A percentile compares a stretch with the other conserved stretches of the same genome.
phyloP scores from a whole-genome alignment of 2,329 filamentous ascomycete genomes.

The Alternaria triticimaculans region DNA sequence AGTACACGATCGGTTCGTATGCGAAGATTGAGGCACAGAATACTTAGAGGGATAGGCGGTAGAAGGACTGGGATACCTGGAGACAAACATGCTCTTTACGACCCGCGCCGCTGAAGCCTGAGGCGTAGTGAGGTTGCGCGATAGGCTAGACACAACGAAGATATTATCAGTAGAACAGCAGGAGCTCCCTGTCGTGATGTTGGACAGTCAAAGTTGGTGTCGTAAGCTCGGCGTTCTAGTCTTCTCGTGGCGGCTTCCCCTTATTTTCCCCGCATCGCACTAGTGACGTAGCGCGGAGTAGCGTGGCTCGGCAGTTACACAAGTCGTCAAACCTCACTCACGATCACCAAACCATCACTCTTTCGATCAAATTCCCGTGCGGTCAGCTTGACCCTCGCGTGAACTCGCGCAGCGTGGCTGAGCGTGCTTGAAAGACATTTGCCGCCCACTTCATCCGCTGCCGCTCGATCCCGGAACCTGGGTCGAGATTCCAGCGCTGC shows the following conservation, averaged over 20 bases:
- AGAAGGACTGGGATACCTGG: no score
- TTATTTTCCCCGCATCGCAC: slow-evolving; percentile 17
- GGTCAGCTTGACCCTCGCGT: background rate
- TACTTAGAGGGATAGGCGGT: background rate
- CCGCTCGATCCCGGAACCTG: background rate
- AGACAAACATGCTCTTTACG: no score
- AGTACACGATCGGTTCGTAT: background rate
- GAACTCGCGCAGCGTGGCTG: background rate
- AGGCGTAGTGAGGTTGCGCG: no score
- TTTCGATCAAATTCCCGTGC: background rate
- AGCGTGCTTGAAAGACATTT: background rate
- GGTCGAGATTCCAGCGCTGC: background rate
- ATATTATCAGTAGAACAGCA: background rate
- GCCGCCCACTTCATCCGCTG: slow-evolving; percentile 4
- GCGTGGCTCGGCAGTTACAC: slow-evolving; percentile 17
- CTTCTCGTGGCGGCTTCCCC: background rate
- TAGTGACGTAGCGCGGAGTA: slow-evolving; percentile 3
- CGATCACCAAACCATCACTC: background rate
- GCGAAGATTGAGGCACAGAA: background rate
- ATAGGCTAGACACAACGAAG: background rate
- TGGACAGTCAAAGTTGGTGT: background rate
- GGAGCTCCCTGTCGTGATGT: background rate
- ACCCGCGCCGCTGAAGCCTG: no score
- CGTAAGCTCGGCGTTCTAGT: background rate
- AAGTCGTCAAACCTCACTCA: background rate